A percentile compares a stretch with the other conserved stretches of the same genome.
phyloP scores from a whole-genome alignment of 768 basidiomycete species.

The Auricularia auricula-judae region DNA sequence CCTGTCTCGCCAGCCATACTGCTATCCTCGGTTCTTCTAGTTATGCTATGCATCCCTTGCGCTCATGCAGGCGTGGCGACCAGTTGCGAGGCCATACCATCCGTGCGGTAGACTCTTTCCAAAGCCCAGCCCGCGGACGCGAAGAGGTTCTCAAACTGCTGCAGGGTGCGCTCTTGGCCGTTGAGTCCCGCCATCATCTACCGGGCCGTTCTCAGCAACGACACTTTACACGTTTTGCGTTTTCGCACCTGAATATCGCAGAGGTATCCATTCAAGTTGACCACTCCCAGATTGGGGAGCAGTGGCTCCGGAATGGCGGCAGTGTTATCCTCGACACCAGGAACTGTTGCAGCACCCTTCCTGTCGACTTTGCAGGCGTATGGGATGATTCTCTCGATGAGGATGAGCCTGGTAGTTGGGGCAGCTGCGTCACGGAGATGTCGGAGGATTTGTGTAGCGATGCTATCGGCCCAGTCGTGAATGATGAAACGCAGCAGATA shows the following conservation, averaged over 20 bases:
- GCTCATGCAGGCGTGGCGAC: neutral
- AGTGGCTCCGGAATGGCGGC: slow-evolving; percentile 11
- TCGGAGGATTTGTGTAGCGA: slow-evolving; percentile 5
- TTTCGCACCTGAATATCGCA: slow-evolving; percentile 5
- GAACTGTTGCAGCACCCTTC: neutral
- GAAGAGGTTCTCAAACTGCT: slow-evolving; percentile 1
- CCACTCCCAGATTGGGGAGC: slow-evolving; percentile 15
- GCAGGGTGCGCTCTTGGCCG: slow-evolving; percentile 5
- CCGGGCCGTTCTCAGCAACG: neutral
- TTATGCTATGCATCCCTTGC: too few relatives aligned
- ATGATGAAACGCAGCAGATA: slow-evolving; percentile 8
- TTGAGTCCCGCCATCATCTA: slow-evolving; percentile 4
- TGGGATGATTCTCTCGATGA: slow-evolving; percentile 7
- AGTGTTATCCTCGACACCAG: neutral
- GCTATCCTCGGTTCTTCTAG: too few relatives aligned
- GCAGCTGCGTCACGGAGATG: slow-evolving; percentile 3
- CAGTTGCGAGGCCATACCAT: neutral
- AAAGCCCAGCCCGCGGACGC: slow-evolving; percentile 6
- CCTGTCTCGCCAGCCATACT: too few relatives aligned
- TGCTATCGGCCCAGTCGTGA: slow-evolving; percentile 11
- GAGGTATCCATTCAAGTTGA: slow-evolving; percentile 9
- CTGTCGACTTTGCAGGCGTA: slow-evolving; percentile 5
- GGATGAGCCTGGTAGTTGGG: slow-evolving; percentile 6
- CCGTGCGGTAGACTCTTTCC: neutral
- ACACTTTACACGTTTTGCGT: neutral